Conservation (phyloP, 202 grass and related monocot species). For the Zizania palustris region DNA sequence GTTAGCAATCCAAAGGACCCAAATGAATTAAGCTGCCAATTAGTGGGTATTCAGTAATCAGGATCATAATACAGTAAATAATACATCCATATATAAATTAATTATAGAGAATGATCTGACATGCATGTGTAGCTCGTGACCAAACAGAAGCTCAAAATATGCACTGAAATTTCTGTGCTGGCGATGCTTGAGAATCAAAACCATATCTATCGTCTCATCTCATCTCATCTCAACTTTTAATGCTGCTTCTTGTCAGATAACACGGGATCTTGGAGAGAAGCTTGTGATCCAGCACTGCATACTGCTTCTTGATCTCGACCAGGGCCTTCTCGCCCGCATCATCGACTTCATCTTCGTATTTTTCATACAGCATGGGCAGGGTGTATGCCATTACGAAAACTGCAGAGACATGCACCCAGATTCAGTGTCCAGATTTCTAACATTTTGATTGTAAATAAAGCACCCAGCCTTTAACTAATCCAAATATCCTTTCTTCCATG, state of each 20-base stretch:
- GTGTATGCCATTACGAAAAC: constrained; percentile 73
- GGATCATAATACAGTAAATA: constrained; percentile 11
- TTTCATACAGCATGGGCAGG: constrained; percentile 72
- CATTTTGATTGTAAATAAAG: background rate
- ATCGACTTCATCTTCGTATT: constrained; percentile 76
- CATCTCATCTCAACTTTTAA: constrained; percentile 52
- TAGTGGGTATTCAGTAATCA: background rate
- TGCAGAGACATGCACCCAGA: constrained; percentile 31
- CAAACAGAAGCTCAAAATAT: constrained; percentile 33
- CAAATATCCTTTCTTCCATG: background rate
- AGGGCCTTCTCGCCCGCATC: constrained; percentile 60
- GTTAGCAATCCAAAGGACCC: background rate
- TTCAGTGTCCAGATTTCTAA: background rate
- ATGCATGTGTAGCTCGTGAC: constrained; percentile 38
- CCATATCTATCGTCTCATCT: constrained; percentile 28
- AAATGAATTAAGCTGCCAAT: background rate
- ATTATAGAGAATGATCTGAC: constrained; percentile 23
- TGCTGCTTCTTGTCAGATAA: constrained; percentile 64
- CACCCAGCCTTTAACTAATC: background rate
- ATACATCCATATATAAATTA: constrained; percentile 11
- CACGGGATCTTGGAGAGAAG: constrained; percentile 69
- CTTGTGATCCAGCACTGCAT: constrained; percentile 56
- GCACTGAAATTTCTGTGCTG: constrained; percentile 15
- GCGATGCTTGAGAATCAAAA: background rate
- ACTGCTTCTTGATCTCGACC: constrained; percentile 67